Evolutionary conservation across 2,329 filamentous ascomycete genomes (phyloP).

Genomic region (Phyllosticta paracitricarpa): DNA sequence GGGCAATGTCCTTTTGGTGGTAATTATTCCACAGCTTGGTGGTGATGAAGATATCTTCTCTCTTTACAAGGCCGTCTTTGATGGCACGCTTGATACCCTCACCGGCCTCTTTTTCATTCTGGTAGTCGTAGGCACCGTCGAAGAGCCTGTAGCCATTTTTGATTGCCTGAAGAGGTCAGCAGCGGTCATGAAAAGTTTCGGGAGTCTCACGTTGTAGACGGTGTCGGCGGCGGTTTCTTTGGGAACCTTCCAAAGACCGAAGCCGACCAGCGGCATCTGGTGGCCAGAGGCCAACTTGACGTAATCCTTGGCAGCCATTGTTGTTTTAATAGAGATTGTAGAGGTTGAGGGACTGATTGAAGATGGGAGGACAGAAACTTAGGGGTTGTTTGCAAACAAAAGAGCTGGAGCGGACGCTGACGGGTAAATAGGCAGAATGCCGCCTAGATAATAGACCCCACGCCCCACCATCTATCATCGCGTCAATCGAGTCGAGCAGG

Average conservation of each 20-base stretch:
- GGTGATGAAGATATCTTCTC: conserved; percentile 82
- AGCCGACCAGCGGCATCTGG: conserved; percentile 67
- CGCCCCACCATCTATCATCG: conserved; percentile 2
- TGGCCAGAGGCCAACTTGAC: conserved; percentile 56
- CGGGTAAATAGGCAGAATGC: conserved; percentile 6
- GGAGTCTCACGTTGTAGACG: conserved; percentile 54
- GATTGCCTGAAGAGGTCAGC: conserved; percentile 19
- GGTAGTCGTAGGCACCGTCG: conserved; percentile 52
- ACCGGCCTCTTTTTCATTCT: conserved; percentile 70
- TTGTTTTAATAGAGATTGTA: not conserved
- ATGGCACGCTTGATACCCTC: conserved; percentile 70
- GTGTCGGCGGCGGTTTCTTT: conserved; percentile 62
- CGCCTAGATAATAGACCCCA: not conserved
- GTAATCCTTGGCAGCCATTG: conserved; percentile 25
- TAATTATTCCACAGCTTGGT: conserved; percentile 92
- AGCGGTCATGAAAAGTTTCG: not conserved
- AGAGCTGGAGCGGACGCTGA: not conserved
- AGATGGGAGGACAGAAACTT: not conserved
- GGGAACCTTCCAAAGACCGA: conserved; percentile 76
- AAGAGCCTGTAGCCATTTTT: conserved; percentile 29
- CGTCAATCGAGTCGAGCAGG: conserved; percentile 1
- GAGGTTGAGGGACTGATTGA: not conserved
- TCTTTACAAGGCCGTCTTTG: conserved; percentile 69
- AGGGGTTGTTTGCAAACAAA: not conserved
- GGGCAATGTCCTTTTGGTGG: conserved; percentile 69